phyloP scores from a whole-genome alignment of 106 monocot genomes.

The Posidonia australis region DNA sequence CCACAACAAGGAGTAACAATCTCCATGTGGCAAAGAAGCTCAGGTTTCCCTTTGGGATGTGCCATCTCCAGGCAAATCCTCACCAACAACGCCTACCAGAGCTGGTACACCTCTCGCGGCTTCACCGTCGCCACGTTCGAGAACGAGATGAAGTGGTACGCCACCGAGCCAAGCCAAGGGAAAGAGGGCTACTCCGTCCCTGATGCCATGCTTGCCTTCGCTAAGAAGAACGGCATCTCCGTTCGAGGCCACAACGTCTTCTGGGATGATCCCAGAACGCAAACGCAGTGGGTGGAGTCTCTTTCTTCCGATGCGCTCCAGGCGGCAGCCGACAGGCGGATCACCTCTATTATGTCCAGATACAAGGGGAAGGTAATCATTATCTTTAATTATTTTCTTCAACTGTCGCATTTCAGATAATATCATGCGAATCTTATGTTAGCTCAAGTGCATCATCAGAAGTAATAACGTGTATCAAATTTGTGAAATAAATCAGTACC shows the following conservation, averaged over 20 bases:
- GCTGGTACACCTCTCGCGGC: slow-evolving; percentile 52
- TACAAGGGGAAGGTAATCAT: slow-evolving; percentile 36
- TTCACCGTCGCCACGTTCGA: slow-evolving; percentile 67
- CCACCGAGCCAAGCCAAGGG: slow-evolving; percentile 30
- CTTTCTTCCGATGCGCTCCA: slow-evolving; percentile 27
- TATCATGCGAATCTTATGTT: too few relatives aligned
- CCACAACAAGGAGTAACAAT: slow-evolving; percentile 26
- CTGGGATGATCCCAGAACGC: slow-evolving; percentile 58
- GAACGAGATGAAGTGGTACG: slow-evolving; percentile 99
- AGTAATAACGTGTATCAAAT: too few relatives aligned
- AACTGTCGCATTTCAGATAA: background rate
- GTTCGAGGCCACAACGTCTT: slow-evolving; percentile 70
- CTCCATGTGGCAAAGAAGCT: slow-evolving; percentile 21
- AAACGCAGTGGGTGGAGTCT: slow-evolving; percentile 28
- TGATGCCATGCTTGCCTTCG: slow-evolving; percentile 66
- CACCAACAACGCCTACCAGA: slow-evolving; percentile 41
- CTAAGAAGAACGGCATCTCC: slow-evolving; percentile 27
- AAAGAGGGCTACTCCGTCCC: slow-evolving; percentile 39
- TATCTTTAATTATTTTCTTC: background rate
- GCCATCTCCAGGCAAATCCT: slow-evolving; percentile 37
- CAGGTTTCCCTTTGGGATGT: slow-evolving; percentile 53
- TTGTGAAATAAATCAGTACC: too few relatives aligned
- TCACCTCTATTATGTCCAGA: slow-evolving; percentile 41
- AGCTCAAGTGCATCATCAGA: too few relatives aligned
- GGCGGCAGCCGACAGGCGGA: slow-evolving; percentile 19